These are phyloP conservation scores for Dactylellina haptotyla DNA, from an alignment of 2,329 filamentous ascomycete species.

Conservation along the genomic window DNA sequence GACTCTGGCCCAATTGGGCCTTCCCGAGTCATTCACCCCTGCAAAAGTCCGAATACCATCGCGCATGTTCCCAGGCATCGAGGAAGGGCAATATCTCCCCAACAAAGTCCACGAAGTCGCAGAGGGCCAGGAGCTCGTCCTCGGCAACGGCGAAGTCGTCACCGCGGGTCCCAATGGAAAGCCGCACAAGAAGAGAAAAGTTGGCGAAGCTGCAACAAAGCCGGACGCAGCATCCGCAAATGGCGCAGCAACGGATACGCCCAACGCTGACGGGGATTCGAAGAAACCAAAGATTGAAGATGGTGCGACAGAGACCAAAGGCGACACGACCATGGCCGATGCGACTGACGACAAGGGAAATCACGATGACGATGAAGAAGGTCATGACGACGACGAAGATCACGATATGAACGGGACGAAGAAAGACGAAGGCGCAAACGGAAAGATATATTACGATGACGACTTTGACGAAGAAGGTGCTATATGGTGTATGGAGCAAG, in stretches of 20 bases:
- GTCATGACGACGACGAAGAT: constrained; percentile 57
- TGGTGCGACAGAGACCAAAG: constrained; percentile 38
- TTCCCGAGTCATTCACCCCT: constrained; percentile 88
- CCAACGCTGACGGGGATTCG: constrained; percentile 4
- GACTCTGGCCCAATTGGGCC: constrained; percentile 88
- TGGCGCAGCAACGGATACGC: not conserved
- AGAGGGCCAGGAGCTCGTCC: constrained; percentile 63
- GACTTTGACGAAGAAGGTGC: constrained; percentile 87
- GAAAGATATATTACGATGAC: constrained; percentile 79
- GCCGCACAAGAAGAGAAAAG: constrained; percentile 51
- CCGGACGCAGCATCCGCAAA: constrained; percentile 17
- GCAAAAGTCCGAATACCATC: constrained; percentile 87
- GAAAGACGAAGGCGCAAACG: constrained; percentile 66
- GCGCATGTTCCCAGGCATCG: constrained; percentile 86
- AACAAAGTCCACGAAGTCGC: constrained; percentile 77
- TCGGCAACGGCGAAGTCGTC: constrained; percentile 46
- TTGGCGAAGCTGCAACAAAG: constrained; percentile 26
- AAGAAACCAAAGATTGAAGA: constrained; percentile 13
- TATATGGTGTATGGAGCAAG: constrained; percentile 83
- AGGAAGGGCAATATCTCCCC: constrained; percentile 81
- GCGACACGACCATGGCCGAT: constrained; percentile 57
- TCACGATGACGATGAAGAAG: constrained; percentile 56
- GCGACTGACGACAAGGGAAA: constrained; percentile 60
- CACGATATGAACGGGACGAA: constrained; percentile 59
- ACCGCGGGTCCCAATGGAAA: constrained; percentile 38